Evolutionary conservation across 257 asterid genomes (phyloP).

Genomic region (Przewalskia tangutica): DNA sequence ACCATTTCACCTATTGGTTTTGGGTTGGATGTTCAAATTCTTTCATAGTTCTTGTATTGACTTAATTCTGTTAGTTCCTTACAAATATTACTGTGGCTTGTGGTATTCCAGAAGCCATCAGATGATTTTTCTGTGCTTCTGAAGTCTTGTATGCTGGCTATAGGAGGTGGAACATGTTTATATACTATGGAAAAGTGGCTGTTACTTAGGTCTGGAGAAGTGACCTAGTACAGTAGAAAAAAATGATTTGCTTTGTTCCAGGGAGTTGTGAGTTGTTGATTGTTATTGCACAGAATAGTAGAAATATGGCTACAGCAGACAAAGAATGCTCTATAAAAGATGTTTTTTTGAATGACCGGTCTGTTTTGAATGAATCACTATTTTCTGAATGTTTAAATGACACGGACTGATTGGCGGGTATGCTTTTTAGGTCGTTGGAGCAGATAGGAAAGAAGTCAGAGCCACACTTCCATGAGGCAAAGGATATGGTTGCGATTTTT

Average conservation of each 20-base stretch:
- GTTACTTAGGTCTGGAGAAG: not conserved
- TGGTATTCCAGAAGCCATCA: not conserved
- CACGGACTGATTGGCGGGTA: not conserved
- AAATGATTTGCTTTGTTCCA: not conserved
- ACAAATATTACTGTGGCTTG: not conserved
- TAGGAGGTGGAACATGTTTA: not conserved
- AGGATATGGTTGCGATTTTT: not conserved
- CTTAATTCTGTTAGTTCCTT: not conserved
- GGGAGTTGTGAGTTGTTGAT: not conserved
- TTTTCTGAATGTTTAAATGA: not conserved
- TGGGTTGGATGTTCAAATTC: not conserved
- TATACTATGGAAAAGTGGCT: not conserved
- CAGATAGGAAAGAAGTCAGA: slow-evolving; percentile 76
- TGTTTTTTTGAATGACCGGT: not conserved
- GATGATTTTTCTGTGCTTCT: not conserved
- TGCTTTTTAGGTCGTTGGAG: slow-evolving; percentile 63
- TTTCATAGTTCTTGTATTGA: not conserved
- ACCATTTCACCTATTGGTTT: not conserved
- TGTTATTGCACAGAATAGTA: not conserved
- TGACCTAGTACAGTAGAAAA: not conserved
- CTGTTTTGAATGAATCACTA: not conserved
- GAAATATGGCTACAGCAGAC: not conserved
- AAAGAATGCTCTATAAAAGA: not conserved
- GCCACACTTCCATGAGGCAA: slow-evolving; percentile 54
- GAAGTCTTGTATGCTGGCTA: not conserved